Conservation (phyloP, 306 rosid species). For the Ziziphus jujuba region DNA sequence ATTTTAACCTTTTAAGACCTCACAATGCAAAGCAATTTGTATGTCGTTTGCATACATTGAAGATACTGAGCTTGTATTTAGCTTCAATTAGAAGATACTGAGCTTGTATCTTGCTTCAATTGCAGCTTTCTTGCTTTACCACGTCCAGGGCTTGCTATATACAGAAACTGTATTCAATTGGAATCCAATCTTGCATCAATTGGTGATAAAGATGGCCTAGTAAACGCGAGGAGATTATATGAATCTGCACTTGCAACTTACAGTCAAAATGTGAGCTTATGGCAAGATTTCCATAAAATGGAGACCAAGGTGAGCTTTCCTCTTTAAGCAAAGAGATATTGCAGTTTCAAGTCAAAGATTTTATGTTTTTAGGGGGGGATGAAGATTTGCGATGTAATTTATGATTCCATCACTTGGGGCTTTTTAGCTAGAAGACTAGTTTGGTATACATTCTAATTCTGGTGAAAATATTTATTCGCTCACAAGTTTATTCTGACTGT, state of each 20-base stretch:
- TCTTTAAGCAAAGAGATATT: neutral
- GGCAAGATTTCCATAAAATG: slow-evolving; percentile 69
- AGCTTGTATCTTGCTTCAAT: slow-evolving; percentile 21
- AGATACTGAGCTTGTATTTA: neutral
- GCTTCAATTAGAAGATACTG: slow-evolving; percentile 23
- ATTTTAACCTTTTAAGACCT: neutral
- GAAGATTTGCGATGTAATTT: no score
- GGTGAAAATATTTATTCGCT: neutral
- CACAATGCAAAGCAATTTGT: neutral
- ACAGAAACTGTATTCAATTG: slow-evolving; percentile 66
- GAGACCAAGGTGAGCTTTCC: slow-evolving; percentile 64
- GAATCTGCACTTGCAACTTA: slow-evolving; percentile 73
- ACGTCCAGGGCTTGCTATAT: slow-evolving; percentile 75
- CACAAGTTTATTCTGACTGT: slow-evolving; percentile 12
- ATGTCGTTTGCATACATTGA: slow-evolving; percentile 13
- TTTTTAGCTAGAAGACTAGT: neutral
- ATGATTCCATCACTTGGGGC: no score
- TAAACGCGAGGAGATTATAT: slow-evolving; percentile 63
- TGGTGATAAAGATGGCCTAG: slow-evolving; percentile 68
- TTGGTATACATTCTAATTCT: neutral
- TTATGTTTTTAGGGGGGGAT: no score
- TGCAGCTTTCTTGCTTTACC: slow-evolving; percentile 82
- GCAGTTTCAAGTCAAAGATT: no score
- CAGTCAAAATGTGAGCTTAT: slow-evolving; percentile 62
- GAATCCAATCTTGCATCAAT: slow-evolving; percentile 69